A percentile compares a stretch with the other conserved stretches of the same genome.
Conservation (phyloP, 305 asterid genomes). For the Solanum hybrid region DNA sequence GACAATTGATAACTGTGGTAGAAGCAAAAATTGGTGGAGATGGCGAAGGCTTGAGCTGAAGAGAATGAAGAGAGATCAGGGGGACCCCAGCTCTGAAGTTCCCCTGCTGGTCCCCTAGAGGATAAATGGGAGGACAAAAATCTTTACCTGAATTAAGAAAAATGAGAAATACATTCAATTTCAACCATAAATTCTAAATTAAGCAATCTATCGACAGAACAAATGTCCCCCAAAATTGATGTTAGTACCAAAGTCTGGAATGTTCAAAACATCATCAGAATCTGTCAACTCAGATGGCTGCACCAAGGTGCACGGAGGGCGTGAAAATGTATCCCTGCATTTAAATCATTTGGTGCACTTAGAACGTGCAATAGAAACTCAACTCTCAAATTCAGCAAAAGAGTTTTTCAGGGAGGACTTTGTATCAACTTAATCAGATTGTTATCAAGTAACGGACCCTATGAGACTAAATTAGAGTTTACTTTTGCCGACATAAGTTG, state of each 20-base stretch:
- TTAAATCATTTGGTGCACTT: slow-evolving; percentile 7
- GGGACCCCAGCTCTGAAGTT: slow-evolving; percentile 51
- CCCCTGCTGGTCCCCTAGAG: slow-evolving; percentile 74
- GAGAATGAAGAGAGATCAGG: slow-evolving; percentile 61
- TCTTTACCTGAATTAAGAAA: slow-evolving; percentile 44
- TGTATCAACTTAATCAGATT: not conserved
- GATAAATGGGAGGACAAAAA: slow-evolving; percentile 91
- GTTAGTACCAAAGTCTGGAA: slow-evolving; percentile 78
- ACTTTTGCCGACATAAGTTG: not conserved
- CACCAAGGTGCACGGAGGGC: slow-evolving; percentile 82
- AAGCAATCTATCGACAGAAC: not conserved
- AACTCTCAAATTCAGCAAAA: not conserved
- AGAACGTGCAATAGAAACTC: not conserved
- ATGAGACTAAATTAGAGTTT: not conserved
- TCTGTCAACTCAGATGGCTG: slow-evolving; percentile 76
- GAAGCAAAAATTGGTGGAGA: slow-evolving; percentile 85
- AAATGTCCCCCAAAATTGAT: not conserved
- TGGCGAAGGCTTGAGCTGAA: slow-evolving; percentile 87
- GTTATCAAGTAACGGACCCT: not conserved
- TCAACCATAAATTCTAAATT: slow-evolving; percentile 7
- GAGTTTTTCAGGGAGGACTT: not conserved
- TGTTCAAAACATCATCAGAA: slow-evolving; percentile 29
- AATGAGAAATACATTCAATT: slow-evolving; percentile 13
- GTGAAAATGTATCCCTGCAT: slow-evolving; percentile 92
- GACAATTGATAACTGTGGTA: slow-evolving; percentile 77